Evolutionary conservation across 2,329 filamentous ascomycete genomes (phyloP).

Genomic region (Calonectria naviculata): DNA sequence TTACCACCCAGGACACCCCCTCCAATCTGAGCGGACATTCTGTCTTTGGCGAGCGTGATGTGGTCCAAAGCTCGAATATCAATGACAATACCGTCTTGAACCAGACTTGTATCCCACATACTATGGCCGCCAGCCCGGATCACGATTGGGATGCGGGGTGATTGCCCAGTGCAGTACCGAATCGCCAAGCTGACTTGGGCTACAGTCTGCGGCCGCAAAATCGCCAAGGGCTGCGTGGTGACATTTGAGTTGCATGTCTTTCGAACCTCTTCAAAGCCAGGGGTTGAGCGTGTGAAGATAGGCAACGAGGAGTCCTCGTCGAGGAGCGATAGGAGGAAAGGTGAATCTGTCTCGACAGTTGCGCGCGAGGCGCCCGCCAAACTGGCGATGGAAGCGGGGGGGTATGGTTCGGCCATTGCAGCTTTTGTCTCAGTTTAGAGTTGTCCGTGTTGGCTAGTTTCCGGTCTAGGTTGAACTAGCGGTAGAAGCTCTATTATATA

Average conservation of each 20-base stretch:
- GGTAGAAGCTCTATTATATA: background rate
- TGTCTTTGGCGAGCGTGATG: slow-evolving; percentile 35
- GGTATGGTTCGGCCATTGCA: background rate
- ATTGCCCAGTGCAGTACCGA: background rate
- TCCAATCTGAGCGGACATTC: slow-evolving; percentile 25
- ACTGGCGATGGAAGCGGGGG: background rate
- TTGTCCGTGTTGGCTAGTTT: background rate
- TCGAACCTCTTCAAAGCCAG: slow-evolving; percentile 3
- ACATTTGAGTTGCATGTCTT: background rate
- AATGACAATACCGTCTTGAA: slow-evolving; percentile 19
- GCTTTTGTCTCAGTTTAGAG: background rate
- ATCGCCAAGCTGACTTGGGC: background rate
- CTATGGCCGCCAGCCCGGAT: slow-evolving; percentile 21
- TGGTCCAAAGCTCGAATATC: slow-evolving; percentile 21
- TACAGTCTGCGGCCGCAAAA: background rate
- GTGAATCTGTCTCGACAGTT: background rate
- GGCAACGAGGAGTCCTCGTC: background rate
- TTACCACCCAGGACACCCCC: slow-evolving; percentile 24
- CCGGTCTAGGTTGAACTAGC: no score
- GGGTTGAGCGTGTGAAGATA: slow-evolving; percentile 1
- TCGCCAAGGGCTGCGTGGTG: background rate
- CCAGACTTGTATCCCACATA: slow-evolving; percentile 17
- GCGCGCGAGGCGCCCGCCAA: background rate
- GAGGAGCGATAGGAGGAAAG: background rate
- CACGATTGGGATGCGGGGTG: slow-evolving; percentile 14